Evolutionary conservation across 176 grass and related monocot genomes (phyloP).

Genomic region (Bolboschoenus planiculmis): DNA sequence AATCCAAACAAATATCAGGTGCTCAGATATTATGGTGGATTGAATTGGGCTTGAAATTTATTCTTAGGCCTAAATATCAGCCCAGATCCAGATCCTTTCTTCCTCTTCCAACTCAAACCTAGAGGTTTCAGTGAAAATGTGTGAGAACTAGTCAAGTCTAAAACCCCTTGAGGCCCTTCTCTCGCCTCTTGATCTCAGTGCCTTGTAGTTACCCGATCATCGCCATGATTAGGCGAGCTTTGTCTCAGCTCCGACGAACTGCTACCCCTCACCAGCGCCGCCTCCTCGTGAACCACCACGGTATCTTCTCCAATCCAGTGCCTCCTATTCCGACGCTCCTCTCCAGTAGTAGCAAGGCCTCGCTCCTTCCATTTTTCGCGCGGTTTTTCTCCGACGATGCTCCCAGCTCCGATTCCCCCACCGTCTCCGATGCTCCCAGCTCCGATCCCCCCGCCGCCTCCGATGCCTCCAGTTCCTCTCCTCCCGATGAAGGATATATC

Average conservation of each 20-base stretch:
- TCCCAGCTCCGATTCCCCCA: background rate
- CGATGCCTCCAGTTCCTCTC: background rate
- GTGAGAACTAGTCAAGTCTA: background rate
- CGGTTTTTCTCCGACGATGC: conserved; percentile 9
- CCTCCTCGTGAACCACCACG: too few species aligned
- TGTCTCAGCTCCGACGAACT: conserved; percentile 13
- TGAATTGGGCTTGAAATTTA: background rate
- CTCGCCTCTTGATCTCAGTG: background rate
- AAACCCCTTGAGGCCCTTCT: background rate
- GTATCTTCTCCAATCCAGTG: background rate
- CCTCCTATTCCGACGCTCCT: background rate
- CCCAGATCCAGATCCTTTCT: background rate
- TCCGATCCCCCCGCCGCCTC: background rate
- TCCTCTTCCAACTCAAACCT: background rate
- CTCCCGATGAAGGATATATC: conserved; percentile 11
- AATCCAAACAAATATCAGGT: background rate
- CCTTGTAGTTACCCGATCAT: background rate
- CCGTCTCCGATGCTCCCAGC: background rate
- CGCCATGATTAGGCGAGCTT: conserved; percentile 13
- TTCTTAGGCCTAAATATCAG: background rate
- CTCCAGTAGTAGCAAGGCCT: background rate
- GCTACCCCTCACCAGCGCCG: background rate
- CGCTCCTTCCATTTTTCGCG: background rate
- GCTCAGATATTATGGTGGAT: background rate
- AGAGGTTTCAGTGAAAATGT: background rate